These are phyloP conservation scores for Ustilago sp. DNA, from an alignment of 1,284 basidiomycete species.

Conservation along the genomic window DNA sequence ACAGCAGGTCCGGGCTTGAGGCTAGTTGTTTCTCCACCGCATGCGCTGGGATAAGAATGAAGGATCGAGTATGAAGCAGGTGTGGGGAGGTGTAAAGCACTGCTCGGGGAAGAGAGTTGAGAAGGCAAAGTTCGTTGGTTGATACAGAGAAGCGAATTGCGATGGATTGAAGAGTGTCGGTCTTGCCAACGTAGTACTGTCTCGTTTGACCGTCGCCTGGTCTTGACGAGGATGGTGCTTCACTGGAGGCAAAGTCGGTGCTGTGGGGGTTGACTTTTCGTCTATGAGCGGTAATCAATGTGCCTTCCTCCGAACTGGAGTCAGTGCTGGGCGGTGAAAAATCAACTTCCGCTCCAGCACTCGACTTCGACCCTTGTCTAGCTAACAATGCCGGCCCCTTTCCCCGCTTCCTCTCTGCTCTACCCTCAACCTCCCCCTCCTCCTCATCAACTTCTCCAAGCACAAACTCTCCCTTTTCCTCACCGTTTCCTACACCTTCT, in stretches of 20 bases:
- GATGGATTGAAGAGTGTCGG: conserved; percentile 46
- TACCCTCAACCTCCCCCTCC: background rate
- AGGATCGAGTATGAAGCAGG: conserved; percentile 52
- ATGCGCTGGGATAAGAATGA: conserved; percentile 48
- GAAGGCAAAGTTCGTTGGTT: conserved; percentile 35
- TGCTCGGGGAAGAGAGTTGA: conserved; percentile 43
- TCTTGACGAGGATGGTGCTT: background rate
- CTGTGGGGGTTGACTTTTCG: conserved; percentile 29
- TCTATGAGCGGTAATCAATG: background rate
- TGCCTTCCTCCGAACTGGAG: background rate
- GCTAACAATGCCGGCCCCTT: conserved; percentile 10
- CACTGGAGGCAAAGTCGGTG: background rate
- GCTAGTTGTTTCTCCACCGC: conserved; percentile 40
- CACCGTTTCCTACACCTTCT: background rate
- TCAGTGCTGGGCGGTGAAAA: background rate
- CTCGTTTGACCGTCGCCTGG: conserved; percentile 26
- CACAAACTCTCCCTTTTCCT: conserved; percentile 18
- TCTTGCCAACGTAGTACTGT: conserved; percentile 46
- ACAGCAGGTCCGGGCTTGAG: conserved; percentile 14
- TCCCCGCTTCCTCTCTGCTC: background rate
- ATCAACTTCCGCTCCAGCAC: conserved; percentile 30
- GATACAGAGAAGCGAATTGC: conserved; percentile 44
- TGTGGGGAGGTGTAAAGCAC: conserved; percentile 47
- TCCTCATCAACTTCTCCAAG: conserved; percentile 19
- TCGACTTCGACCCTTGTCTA: conserved; percentile 25